A percentile compares a stretch with the other conserved stretches of the same genome.
Conservation (phyloP, 108 stramenopile species). For the Cyclotella sp. region DNA sequence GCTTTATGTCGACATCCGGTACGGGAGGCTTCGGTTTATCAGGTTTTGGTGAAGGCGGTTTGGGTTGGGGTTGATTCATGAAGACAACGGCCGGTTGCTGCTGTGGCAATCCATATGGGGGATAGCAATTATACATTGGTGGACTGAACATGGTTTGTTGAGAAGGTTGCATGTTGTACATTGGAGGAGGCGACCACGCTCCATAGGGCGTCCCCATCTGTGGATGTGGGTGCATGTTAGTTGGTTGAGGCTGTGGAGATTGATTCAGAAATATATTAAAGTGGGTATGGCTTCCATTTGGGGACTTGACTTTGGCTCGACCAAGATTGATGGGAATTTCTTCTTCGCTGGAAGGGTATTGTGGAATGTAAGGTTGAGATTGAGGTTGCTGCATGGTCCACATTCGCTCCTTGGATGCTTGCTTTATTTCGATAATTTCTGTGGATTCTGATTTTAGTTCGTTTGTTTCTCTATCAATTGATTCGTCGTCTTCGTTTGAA, state of each 20-base stretch:
- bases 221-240: neutral
- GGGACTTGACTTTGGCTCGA: slow-evolving; percentile 2
- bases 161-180: neutral
- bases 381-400: slow-evolving; percentile 6
- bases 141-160: neutral
- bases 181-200: neutral
- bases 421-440: neutral
- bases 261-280: slow-evolving; percentile 10
- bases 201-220: neutral
- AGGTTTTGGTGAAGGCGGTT: neutral
- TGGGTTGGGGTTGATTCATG: slow-evolving; percentile 8
- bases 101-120: slow-evolving; percentile 1
- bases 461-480: too few relatives aligned
- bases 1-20: neutral
- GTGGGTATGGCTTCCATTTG: slow-evolving; percentile 5
- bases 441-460: neutral
- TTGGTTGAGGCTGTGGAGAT: neutral
- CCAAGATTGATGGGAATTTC: slow-evolving; percentile 17
- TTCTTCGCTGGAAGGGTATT: neutral
- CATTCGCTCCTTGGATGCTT: neutral
- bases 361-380: slow-evolving; percentile 7
- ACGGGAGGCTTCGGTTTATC: neutral
- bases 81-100: slow-evolving; percentile 1
- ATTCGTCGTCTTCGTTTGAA: too few relatives aligned
- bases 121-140: slow-evolving; percentile 13